phyloP scores from a whole-genome alignment of 352 stramenopile species.

The Phytophthora foliorum region DNA sequence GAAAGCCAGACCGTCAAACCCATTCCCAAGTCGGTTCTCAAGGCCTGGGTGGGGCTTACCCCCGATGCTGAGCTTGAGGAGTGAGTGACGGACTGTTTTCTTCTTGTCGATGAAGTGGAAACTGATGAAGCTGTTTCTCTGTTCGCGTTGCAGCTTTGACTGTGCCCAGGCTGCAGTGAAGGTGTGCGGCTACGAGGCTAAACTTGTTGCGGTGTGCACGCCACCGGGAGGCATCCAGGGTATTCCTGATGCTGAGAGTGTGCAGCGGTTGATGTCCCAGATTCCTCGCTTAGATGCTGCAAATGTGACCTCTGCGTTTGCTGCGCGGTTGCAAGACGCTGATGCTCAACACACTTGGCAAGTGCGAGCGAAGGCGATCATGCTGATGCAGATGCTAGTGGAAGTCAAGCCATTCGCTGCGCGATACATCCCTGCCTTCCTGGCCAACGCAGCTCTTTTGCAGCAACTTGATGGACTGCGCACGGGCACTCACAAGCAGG shows the following conservation, averaged over 20 bases:
- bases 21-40: slow-evolving; percentile 34
- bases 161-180: slow-evolving; percentile 23
- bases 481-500: slow-evolving; percentile 45
- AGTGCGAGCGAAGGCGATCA: slow-evolving; percentile 59
- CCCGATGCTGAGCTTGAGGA: slow-evolving; percentile 56
- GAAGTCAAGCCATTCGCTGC: slow-evolving; percentile 52
- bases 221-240: slow-evolving; percentile 61
- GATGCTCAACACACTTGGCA: slow-evolving; percentile 49
- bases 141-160: slow-evolving; percentile 32
- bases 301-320: slow-evolving; percentile 44
- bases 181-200: slow-evolving; percentile 48
- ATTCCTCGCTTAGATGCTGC: slow-evolving; percentile 45
- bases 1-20: slow-evolving; percentile 48
- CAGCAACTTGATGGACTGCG: slow-evolving; percentile 49
- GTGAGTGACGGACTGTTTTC: slow-evolving; percentile 34
- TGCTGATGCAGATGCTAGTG: slow-evolving; percentile 65
- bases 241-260: slow-evolving; percentile 52
- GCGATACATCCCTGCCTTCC: slow-evolving; percentile 46
- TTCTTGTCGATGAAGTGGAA: neutral
- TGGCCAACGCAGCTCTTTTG: slow-evolving; percentile 32
- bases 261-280: slow-evolving; percentile 60
- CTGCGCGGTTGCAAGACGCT: slow-evolving; percentile 45
- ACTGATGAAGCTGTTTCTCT: neutral
- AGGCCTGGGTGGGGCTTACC: slow-evolving; percentile 58
- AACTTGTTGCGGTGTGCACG: slow-evolving; percentile 61